A percentile compares a stretch with the other conserved stretches of the same genome.
phyloP scores from a whole-genome alignment of 345 rosid species.

The Salix suchowensis region DNA sequence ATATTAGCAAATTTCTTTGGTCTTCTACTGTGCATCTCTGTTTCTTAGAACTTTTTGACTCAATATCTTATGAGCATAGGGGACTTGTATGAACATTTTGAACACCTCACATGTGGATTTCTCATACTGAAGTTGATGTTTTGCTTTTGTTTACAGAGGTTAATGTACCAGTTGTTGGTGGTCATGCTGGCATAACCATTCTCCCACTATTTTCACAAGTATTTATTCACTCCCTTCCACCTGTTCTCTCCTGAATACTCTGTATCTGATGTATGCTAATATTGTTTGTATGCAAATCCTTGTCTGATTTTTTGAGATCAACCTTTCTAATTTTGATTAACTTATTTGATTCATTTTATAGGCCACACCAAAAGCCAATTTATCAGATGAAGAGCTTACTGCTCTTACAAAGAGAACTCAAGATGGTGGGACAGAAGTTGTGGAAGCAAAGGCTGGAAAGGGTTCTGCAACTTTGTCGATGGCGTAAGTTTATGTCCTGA shows the following conservation, averaged over 20 bases:
- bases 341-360: constrained; percentile 15
- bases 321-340: background rate
- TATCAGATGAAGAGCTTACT: constrained; percentile 48
- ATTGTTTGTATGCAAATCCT: background rate
- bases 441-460: constrained; percentile 89
- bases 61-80: background rate
- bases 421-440: constrained; percentile 92
- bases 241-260: background rate
- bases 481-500: constrained; percentile 58
- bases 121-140: background rate
- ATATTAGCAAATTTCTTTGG: background rate
- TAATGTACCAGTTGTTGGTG: constrained; percentile 79
- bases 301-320: background rate
- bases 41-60: background rate
- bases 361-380: constrained; percentile 77
- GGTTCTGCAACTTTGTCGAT: constrained; percentile 87
- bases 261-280: background rate
- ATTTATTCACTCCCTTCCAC: background rate
- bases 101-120: background rate
- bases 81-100: background rate
- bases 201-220: constrained; percentile 84
- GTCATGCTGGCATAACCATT: constrained; percentile 80
- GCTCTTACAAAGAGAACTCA: constrained; percentile 84
- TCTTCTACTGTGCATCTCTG: background rate
- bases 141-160: constrained; percentile 40